phyloP scores from a whole-genome alignment of 352 stramenopile genomes.

The Phytophthora litchii region DNA sequence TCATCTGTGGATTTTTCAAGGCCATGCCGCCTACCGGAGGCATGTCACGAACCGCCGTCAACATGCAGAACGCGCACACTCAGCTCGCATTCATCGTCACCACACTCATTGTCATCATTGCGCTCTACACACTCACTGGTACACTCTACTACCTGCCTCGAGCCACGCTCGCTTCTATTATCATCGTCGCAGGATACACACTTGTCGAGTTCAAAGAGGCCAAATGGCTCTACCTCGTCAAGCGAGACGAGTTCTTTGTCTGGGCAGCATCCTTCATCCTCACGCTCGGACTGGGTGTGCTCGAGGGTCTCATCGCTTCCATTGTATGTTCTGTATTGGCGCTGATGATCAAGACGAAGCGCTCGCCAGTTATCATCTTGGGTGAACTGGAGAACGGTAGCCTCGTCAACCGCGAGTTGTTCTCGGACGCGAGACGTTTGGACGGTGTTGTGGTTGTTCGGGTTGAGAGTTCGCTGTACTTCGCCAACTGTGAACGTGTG shows the following conservation, averaged over 20 bases:
- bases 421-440: constrained; percentile 29
- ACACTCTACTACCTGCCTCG: constrained; percentile 88
- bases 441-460: constrained; percentile 46
- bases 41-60: constrained; percentile 90
- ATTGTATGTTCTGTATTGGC: constrained; percentile 63
- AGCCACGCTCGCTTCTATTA: constrained; percentile 79
- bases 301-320: constrained; percentile 52
- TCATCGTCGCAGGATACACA: constrained; percentile 89
- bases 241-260: constrained; percentile 62
- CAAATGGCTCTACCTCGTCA: constrained; percentile 77
- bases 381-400: constrained; percentile 45
- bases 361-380: constrained; percentile 41
- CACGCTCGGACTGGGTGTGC: constrained; percentile 54
- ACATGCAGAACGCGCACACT: constrained; percentile 85
- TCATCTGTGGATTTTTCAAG: constrained; percentile 85
- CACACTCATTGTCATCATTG: constrained; percentile 77
- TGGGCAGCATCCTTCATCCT: constrained; percentile 57
- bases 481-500: constrained; percentile 63
- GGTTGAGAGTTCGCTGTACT: constrained; percentile 63
- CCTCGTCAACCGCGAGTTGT: constrained; percentile 42
- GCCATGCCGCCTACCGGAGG: constrained; percentile 84
- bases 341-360: constrained; percentile 64
- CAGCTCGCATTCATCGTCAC: constrained; percentile 87
- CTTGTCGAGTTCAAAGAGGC: constrained; percentile 90
- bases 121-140: constrained; percentile 83